Evolutionary conservation across 2,329 filamentous ascomycete genomes (phyloP).

Genomic region (Myriosclerotinia curreyana): DNA sequence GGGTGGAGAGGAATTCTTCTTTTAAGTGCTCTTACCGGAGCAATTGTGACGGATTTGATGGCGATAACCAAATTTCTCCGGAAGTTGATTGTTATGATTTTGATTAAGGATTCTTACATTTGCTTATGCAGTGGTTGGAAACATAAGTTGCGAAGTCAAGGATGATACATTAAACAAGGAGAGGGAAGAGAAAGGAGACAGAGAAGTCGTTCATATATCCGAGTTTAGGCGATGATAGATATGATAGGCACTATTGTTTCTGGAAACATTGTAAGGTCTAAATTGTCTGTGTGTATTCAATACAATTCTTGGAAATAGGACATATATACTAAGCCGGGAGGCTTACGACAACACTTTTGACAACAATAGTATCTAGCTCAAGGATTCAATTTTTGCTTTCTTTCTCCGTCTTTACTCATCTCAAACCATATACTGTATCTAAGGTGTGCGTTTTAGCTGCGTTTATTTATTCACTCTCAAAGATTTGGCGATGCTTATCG

Average conservation of each 20-base stretch:
- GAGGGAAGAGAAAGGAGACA: neutral
- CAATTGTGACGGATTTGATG: neutral
- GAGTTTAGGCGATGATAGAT: neutral
- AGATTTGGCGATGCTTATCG: too few relatives aligned
- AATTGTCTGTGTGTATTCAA: neutral
- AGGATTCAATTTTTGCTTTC: neutral
- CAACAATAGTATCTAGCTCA: neutral
- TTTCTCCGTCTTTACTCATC: neutral
- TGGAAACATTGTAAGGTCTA: neutral
- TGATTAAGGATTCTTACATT: neutral
- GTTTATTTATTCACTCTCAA: too few relatives aligned
- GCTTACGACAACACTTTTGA: too few relatives aligned
- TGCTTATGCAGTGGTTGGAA: neutral
- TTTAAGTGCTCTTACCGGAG: neutral
- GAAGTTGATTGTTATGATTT: neutral
- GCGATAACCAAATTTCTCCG: too few relatives aligned
- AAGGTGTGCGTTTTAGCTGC: too few relatives aligned
- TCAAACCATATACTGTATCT: too few relatives aligned
- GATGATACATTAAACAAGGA: neutral
- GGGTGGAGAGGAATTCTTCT: neutral
- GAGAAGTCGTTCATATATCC: neutral
- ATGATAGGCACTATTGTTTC: neutral
- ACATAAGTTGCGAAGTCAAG: neutral
- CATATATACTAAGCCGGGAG: too few relatives aligned
- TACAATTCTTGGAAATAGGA: too few relatives aligned